Percentiles rank a stretch among this genome's conserved stretches.
phyloP scores from a whole-genome alignment of 2,329 filamentous ascomycete species.

The Colletotrichum filicis region DNA sequence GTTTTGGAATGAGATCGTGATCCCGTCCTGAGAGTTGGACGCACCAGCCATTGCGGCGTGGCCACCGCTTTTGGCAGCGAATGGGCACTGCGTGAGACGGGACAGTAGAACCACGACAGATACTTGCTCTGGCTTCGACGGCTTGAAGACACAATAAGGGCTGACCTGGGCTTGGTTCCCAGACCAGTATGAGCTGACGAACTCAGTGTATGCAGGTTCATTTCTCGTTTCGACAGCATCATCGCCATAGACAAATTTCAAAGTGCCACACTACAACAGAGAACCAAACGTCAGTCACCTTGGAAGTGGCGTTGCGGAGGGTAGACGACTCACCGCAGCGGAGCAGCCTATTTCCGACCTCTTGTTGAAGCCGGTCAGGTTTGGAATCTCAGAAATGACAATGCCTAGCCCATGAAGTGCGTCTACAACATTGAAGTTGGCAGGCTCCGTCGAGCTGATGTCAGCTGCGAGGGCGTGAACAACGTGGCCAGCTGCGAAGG shows the following conservation, averaged over 20 bases:
- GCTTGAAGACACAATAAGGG: constrained; percentile 41
- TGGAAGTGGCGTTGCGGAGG: background rate
- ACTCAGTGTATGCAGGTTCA: constrained; percentile 1
- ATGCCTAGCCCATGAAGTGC: constrained; percentile 35
- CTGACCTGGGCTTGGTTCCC: constrained; percentile 26
- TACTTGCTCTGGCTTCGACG: constrained; percentile 39
- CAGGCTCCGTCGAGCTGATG: constrained; percentile 16
- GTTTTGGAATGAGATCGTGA: constrained; percentile 27
- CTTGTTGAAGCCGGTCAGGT: constrained; percentile 3
- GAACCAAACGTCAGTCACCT: background rate
- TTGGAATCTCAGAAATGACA: constrained; percentile 28
- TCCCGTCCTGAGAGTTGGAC: constrained; percentile 21
- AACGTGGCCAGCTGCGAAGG: background rate
- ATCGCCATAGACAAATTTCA: constrained; percentile 20
- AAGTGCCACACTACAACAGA: constrained; percentile 15
- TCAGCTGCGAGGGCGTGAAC: background rate
- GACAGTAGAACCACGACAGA: constrained; percentile 41
- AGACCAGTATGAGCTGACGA: constrained; percentile 33
- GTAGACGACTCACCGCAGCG: constrained; percentile 7
- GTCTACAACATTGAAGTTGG: constrained; percentile 32
- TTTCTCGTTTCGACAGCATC: constrained; percentile 23
- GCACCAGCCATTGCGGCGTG: constrained; percentile 32
- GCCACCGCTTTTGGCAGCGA: constrained; percentile 32
- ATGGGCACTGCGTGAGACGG: constrained; percentile 41
- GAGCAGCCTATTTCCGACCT: constrained; percentile 3